Evolutionary conservation across 306 rosid genomes (phyloP), one percentile per base, ranked within the genome.

Genomic region (Carpinus viminea): DNA sequence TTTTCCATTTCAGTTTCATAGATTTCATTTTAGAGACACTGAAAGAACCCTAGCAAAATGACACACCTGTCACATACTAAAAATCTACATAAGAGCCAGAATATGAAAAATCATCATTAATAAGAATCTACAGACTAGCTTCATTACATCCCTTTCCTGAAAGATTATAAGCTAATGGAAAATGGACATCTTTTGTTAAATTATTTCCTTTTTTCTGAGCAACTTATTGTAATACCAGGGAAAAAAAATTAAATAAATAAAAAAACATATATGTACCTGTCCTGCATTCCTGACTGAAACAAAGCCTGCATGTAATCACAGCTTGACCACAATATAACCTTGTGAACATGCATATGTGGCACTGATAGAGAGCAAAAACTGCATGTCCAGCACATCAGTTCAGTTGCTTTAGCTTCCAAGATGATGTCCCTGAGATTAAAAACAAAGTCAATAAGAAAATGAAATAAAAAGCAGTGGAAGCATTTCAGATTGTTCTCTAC

Each of bases 331-430:
- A 94, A 79, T 73, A 94, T 78, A 71, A 91, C 89, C 85, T 91
- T 92, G 90, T 94, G 98, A 74, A 57, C 89, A 85, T 94, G 98
- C 86, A 87, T 48, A 82, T 92, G 98, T 9, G 95, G 95, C 73
- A 81, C 80, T 55, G 70, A 79, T 53, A 72, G 83, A 74, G 89
- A 77, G 87, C 97, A 94, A 78, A 81, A 34, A 34, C 34, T 65
- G 80, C 98, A 94, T 52, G 83, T 73, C 97, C 97, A 91, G 64
- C 84, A 72, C 36, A 45, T 71, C 74, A 76, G 80, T 41, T 82
- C 84, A 56, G 84, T 89, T 78, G 57, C 73, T 86, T 85, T 81
- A 77, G 94, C 85, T 88, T 88, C 97, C 82, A 92, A 76, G 79
- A 88, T 76, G 80, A 94, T 84, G 84, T 94, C 97, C 78, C 98